phyloP scores from a whole-genome alignment of 495 filamentous ascomycete genomes.

The Aspergillus panamensis region DNA sequence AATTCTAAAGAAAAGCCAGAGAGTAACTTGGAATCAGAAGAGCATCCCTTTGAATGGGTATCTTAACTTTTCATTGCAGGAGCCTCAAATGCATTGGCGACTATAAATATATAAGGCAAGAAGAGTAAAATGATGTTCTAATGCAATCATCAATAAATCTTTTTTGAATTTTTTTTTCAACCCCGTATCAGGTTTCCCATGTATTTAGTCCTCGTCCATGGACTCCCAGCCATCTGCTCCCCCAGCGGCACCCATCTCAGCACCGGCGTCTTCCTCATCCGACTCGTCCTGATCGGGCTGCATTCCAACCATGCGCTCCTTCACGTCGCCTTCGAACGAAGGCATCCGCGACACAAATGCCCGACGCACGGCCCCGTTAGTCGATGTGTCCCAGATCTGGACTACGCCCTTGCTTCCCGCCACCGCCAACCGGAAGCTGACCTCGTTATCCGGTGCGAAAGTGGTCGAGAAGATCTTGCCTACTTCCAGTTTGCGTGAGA shows the following conservation, averaged over 20 bases:
- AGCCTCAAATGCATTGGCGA: neutral
- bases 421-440: conserved; percentile 86
- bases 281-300: conserved; percentile 62
- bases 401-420: conserved; percentile 93
- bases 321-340: conserved; percentile 54
- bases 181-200: neutral
- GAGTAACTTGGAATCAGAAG: too few species aligned
- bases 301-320: conserved; percentile 74
- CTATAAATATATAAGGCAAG: neutral
- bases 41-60: neutral
- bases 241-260: conserved; percentile 49
- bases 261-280: conserved; percentile 54
- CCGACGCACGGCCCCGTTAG: conserved; percentile 83
- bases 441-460: conserved; percentile 85
- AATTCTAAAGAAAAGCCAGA: neutral
- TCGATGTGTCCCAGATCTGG: conserved; percentile 95
- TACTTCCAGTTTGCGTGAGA: conserved; percentile 84
- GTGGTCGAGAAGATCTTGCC: conserved; percentile 89
- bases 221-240: conserved; percentile 71
- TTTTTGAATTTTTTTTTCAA: neutral
- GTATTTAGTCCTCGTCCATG: conserved; percentile 74
- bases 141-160: conserved; percentile 3
- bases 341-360: conserved; percentile 74
- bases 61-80: conserved; percentile 12
- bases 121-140: neutral